These are phyloP conservation scores for Melampsora americana DNA, from an alignment of 1,284 basidiomycete genomes.

Conservation along the genomic window DNA sequence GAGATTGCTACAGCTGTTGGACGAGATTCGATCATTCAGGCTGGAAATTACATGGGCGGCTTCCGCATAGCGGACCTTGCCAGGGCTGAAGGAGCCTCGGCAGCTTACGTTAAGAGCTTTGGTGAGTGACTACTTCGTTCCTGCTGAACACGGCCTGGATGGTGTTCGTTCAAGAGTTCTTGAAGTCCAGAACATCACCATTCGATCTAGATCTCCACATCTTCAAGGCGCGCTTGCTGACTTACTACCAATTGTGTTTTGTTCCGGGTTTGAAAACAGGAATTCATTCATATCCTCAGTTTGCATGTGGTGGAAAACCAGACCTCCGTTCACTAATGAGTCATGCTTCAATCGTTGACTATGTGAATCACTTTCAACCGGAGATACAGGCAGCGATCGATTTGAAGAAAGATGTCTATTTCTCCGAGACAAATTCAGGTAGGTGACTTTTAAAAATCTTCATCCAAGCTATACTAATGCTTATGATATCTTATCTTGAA, in stretches of 20 bases:
- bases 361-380: constrained; percentile 54
- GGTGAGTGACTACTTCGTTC: constrained; percentile 6
- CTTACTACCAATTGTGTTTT: too few relatives aligned
- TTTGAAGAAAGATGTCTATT: constrained; percentile 56
- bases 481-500: neutral
- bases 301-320: constrained; percentile 56
- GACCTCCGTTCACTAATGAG: constrained; percentile 55
- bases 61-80: constrained; percentile 56
- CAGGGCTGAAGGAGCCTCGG: constrained; percentile 45
- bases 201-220: neutral
- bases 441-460: neutral
- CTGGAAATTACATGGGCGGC: constrained; percentile 56
- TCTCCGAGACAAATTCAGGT: constrained; percentile 59
- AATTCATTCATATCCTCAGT: constrained; percentile 59
- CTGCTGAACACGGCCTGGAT: constrained; percentile 45
- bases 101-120: constrained; percentile 18
- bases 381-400: constrained; percentile 56
- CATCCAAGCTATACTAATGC: too few relatives aligned
- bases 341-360: constrained; percentile 57
- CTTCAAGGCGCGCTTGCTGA: too few relatives aligned
- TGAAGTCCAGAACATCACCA: neutral
- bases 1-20: constrained; percentile 40
- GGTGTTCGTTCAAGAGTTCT: neutral
- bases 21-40: constrained; percentile 57
- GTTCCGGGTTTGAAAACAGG: constrained; percentile 52